Evolutionary conservation across 192 early-diverging fungal genomes (phyloP), one percentile per base, ranked within the genome.

Genomic region (Backusella luteola): DNA sequence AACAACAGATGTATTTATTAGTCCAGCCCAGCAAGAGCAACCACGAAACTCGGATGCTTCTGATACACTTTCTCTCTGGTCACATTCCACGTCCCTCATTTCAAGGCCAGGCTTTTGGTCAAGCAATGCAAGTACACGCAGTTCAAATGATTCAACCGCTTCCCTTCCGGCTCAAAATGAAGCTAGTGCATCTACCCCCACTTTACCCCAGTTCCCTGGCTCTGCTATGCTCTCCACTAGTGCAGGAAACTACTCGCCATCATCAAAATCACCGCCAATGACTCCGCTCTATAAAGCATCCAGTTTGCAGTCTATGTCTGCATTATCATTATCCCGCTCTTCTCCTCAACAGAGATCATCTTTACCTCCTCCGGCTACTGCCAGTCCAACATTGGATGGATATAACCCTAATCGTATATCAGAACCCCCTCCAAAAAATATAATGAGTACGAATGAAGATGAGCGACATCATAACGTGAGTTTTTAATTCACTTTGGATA

Each of bases 141-240:
- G 38, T 34, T 79, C 78, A 35, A 71, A 79, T 53, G 78, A 75
- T 5, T 79, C 75, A 32, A 12, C 42, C 35, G 56, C 29, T 29
- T 76, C 75, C 4, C 44, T 69, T n/a, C 53, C 73, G 8, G 17
- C n/a, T 38, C 34, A 52, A 19, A 35, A 26, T 34, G 77, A 78
- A 15, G 29, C 63, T 23, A 68, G 19, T n/a, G 6, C 34, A 34
- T 46, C 71, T 6, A 26, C 66, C 0, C 73, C 73, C 3, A 41
- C 21, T n/a, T 19, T 79, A 46, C 78, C 78, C 9, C 78, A 79
- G n/a, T 67, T 59, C 44, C 78, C 78, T 39, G 41, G 66, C 6
- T 75, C 52, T 34, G 78, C 78, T 29, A 53, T 69, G 32, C 49
- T 79, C 21, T 66, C 73, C 23, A 75, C 49, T 29, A 75, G 32